A percentile compares a stretch with the other conserved stretches of the same genome.
These are phyloP conservation scores for Clohesyomyces aquaticus DNA, from an alignment of 495 filamentous ascomycete species.

Conservation along the genomic window DNA sequence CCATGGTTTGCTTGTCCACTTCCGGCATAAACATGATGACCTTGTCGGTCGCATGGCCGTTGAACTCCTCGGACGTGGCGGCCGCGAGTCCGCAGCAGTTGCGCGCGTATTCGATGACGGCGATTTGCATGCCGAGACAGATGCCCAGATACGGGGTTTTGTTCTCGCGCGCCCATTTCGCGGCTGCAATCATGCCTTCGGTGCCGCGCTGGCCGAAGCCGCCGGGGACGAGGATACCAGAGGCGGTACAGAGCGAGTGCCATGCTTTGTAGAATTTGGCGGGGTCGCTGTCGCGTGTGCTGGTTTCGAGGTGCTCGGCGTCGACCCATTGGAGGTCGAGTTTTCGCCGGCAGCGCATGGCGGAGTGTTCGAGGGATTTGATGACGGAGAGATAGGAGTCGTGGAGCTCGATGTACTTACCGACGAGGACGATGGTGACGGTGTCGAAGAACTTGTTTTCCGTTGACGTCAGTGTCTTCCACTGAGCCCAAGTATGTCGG, in stretches of 20 bases:
- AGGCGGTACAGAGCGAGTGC: slow-evolving; percentile 72
- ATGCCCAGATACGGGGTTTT: slow-evolving; percentile 85
- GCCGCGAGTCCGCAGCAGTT: slow-evolving; percentile 64
- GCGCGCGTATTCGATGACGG: slow-evolving; percentile 87
- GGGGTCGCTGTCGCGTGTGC: slow-evolving; percentile 59
- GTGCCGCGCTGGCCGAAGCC: slow-evolving; percentile 85
- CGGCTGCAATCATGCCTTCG: slow-evolving; percentile 84
- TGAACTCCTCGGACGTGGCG: slow-evolving; percentile 70
- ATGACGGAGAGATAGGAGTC: slow-evolving; percentile 83
- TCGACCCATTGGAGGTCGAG: slow-evolving; percentile 84
- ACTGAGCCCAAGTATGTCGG: slow-evolving; percentile 68
- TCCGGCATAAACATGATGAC: slow-evolving; percentile 94
- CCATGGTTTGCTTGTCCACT: slow-evolving; percentile 70
- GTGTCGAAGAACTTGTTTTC: slow-evolving; percentile 65
- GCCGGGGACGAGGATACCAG: slow-evolving; percentile 71
- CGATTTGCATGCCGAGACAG: slow-evolving; percentile 93
- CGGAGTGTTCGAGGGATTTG: slow-evolving; percentile 86
- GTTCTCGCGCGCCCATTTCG: slow-evolving; percentile 80
- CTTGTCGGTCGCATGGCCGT: slow-evolving; percentile 54
- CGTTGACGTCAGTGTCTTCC: slow-evolving; percentile 67
- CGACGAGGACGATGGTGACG: slow-evolving; percentile 84
- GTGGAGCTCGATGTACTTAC: slow-evolving; percentile 82
- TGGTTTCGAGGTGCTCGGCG: slow-evolving; percentile 75
- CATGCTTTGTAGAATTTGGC: slow-evolving; percentile 86
- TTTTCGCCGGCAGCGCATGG: slow-evolving; percentile 83